A percentile compares a stretch with the other conserved stretches of the same genome.
Conservation (phyloP, 176 grass and related monocot genomes). For the Alopecurus myosuroides region DNA sequence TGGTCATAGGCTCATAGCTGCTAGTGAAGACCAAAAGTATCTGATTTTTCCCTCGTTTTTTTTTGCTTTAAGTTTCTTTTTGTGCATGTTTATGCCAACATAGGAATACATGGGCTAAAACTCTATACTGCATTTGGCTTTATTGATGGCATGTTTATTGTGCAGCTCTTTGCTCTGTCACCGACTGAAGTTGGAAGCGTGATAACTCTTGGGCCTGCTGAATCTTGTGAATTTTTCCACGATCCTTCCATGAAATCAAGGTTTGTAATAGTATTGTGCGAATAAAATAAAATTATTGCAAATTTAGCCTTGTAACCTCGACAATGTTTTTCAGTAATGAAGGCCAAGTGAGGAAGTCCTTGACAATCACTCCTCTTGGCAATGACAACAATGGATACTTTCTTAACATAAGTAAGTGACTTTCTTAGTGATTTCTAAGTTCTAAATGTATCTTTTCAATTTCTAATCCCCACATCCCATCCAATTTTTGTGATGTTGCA, state of each 20-base stretch:
- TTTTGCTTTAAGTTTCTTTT: background rate
- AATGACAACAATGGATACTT: constrained; percentile 65
- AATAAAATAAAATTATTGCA: background rate
- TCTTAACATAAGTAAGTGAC: constrained; percentile 70
- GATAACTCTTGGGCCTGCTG: constrained; percentile 77
- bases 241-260: constrained; percentile 99
- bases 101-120: background rate
- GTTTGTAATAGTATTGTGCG: constrained; percentile 28
- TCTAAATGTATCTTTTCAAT: constrained; percentile 2
- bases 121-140: background rate
- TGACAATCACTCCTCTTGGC: constrained; percentile 55
- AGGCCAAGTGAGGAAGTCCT: constrained; percentile 82
- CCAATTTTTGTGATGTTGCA: background rate
- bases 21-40: background rate
- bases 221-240: constrained; percentile 96
- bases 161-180: constrained; percentile 79
- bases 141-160: constrained; percentile 1
- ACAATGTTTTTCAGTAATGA: constrained; percentile 37
- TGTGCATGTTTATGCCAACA: background rate
- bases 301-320: background rate
- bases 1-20: background rate
- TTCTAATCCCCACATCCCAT: background rate
- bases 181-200: constrained; percentile 93
- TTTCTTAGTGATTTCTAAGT: background rate
- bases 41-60: background rate